Base-by-base conservation (phyloP, 1,284 basidiomycete genomes). In the Salmacisia buchloeana region DNA sequence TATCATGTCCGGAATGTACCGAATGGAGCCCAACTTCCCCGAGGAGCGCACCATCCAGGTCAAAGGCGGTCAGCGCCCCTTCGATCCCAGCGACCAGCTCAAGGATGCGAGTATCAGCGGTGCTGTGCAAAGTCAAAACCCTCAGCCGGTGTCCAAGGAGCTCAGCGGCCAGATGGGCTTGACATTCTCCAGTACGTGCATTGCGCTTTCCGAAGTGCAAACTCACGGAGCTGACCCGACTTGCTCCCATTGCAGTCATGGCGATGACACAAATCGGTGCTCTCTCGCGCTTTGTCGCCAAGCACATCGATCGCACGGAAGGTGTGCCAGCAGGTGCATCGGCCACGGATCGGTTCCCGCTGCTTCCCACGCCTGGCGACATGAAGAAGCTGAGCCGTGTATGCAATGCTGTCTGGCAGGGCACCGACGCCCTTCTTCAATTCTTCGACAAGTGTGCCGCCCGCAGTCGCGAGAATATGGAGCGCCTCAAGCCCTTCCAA, bases 161-260 rank as follows among this genome's bases (percentile, higher is more conserved):
- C 65, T 75, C 25, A 74, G 69, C n/a, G 70, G 70, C 13, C 68
- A 72, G 66, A 75, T 75, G 73, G 73, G 73, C 3, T 63, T 75
- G 10, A 71, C 71, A 34, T 75, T 75, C 38, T 67, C 68, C 49
- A 69, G 46, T 52, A 27, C 23, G 46, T 52, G 7, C 36, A 18
- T 9, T 38, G 7, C 43, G 2, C 13, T 18, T 25, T 46, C n/a
- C 23, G 13, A 18, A 10, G 13, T 23, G 3, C 43, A 21, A 15
- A 25, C 23, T 23, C 36, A 15, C 43, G 1, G 43, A 10, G 43
- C 43, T 46, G 43, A 46, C 23, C 43, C 13, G 13, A 18, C 43
- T 52, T 18, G 23, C 46, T 52, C 29, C 9, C 58, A 2, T 21
- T 18, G 2, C 21, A 52, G 46, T 75, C 63, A 70, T 75, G 67